phyloP scores from a whole-genome alignment of 164 flowering plant genomes.

The Annona cherimola region DNA sequence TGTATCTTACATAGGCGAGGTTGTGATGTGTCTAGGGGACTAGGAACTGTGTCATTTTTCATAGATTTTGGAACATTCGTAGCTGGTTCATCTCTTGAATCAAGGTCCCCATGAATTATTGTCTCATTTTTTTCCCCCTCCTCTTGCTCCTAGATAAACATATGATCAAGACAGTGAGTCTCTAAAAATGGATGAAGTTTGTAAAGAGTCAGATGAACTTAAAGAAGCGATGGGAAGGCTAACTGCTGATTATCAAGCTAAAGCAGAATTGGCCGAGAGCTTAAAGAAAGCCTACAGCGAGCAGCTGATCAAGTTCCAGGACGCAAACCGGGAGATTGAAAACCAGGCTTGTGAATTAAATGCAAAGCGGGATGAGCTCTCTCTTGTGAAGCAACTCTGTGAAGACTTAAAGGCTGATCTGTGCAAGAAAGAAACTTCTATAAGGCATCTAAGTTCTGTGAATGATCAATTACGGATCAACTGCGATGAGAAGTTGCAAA shows the following conservation, averaged over 20 bases:
- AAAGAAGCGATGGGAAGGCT: slow-evolving; percentile 63
- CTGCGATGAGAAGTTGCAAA: slow-evolving; percentile 27
- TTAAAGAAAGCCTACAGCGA: slow-evolving; percentile 44
- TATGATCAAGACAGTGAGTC: not conserved
- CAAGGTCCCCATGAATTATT: not conserved
- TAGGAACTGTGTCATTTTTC: not conserved
- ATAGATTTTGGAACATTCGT: not conserved
- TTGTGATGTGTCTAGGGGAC: not conserved
- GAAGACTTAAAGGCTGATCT: slow-evolving; percentile 32
- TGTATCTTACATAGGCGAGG: not conserved
- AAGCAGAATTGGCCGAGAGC: slow-evolving; percentile 40
- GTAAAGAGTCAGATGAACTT: slow-evolving; percentile 60
- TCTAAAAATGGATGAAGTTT: slow-evolving; percentile 38
- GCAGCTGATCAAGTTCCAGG: slow-evolving; percentile 34
- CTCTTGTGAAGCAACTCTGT: slow-evolving; percentile 19
- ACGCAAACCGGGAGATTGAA: slow-evolving; percentile 39
- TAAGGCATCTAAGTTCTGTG: slow-evolving; percentile 29
- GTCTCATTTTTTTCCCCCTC: not conserved
- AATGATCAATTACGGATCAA: slow-evolving; percentile 37
- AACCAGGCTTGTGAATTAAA: slow-evolving; percentile 38
- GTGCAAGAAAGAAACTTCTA: slow-evolving; percentile 34
- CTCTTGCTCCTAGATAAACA: not conserved
- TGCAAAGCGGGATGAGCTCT: slow-evolving; percentile 34
- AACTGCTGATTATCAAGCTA: slow-evolving; percentile 32
- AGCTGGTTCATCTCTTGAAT: not conserved